Evolutionary conservation across 2,329 filamentous ascomycete genomes (phyloP), one percentile per base, ranked within the genome.

Genomic region (Celoporthe dispersa): DNA sequence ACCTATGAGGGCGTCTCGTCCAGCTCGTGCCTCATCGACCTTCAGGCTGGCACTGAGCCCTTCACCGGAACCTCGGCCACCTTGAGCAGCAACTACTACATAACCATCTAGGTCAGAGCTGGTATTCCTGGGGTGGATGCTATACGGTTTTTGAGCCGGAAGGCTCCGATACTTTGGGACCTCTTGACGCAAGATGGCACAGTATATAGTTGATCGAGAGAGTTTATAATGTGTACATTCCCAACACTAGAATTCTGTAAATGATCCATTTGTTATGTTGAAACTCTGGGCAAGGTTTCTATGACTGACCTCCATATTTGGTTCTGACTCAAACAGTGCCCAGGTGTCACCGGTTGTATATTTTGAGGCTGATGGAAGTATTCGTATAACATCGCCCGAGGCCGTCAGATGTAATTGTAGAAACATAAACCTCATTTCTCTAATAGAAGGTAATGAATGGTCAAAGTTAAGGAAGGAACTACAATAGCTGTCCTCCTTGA

Each of bases 1-100:
- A 72, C 73, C 28, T 83, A 79, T 74, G 80, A 89, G 73, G 82
- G 83, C 0, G 79, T 86, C 57, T 77, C 82, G 5, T 76, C 77
- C 37, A 83, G 75, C 73, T 85, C 90, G 80, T 67, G 66, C 39
- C 75, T 91, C 68, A 80, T 83, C 71, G 84, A 81, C 68, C 79
- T 88, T 31, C 83, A 83, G 67, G 85, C 85, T 12, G 87, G 87
- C 11, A 88, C 86, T 1, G 87, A 88, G 79, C 82, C 86, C 1
- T 88, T 88, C 73, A 81, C 81, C 69, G 86, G 86, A 68, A 81
- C 74, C 53, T 79, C 84, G 63, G 71, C 72, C 8, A 68, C 70
- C 31, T 65, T 75, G 39, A 69, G 62, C 16, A 73, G 71, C 37
- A 69, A 69, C 7, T 69, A 60, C n/a, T 75, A 70, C 60, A 71